These are phyloP conservation scores for Apocynum venetum DNA, from an alignment of 257 asterid species.

Conservation along the genomic window DNA sequence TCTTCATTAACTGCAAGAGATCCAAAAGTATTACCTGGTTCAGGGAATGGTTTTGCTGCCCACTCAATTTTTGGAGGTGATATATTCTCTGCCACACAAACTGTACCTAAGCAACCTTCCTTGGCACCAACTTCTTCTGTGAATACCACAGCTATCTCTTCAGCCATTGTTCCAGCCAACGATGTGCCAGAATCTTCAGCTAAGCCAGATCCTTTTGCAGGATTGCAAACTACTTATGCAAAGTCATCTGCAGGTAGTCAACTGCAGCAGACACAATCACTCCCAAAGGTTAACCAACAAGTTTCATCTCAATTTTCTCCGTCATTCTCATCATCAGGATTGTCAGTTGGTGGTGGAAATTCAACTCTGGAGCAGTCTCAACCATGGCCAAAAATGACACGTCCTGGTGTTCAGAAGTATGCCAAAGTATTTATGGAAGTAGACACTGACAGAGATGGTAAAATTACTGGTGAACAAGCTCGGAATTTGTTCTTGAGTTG, in stretches of 20 bases:
- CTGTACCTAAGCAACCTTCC: constrained; percentile 42
- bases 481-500: constrained; percentile 89
- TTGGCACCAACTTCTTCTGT: constrained; percentile 43
- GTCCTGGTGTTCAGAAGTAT: constrained; percentile 86
- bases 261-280: constrained; percentile 45
- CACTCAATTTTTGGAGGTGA: constrained; percentile 58
- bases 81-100: constrained; percentile 51
- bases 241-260: constrained; percentile 52
- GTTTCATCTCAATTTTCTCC: constrained; percentile 50
- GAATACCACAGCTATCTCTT: constrained; percentile 43
- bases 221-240: constrained; percentile 52
- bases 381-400: constrained; percentile 98
- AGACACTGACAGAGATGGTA: constrained; percentile 87
- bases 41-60: constrained; percentile 43
- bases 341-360: constrained; percentile 40
- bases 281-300: constrained; percentile 58
- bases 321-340: constrained; percentile 46
- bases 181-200: constrained; percentile 44
- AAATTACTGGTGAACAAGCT: constrained; percentile 85
- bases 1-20: constrained; percentile 37
- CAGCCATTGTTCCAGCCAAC: constrained; percentile 48
- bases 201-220: constrained; percentile 72
- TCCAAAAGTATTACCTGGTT: constrained; percentile 40
- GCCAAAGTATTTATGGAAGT: constrained; percentile 87
- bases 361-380: constrained; percentile 57